A percentile compares a stretch with the other conserved stretches of the same genome.
Evolutionary conservation across 2,329 filamentous ascomycete species (phyloP).

Genomic region (Trichoderma harzianum): DNA sequence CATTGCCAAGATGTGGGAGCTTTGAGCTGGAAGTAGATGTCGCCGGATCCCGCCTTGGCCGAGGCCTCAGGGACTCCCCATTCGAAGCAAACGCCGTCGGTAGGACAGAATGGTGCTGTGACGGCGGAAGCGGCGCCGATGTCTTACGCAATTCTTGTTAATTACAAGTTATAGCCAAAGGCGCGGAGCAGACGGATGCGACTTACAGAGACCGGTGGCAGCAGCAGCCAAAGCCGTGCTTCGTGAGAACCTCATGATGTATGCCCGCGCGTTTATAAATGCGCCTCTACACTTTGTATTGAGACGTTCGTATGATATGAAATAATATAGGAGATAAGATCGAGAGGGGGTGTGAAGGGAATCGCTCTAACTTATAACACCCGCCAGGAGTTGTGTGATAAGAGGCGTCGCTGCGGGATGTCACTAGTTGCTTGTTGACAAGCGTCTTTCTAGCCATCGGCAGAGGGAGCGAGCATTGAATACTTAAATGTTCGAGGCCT

Average conservation of each 20-base stretch:
- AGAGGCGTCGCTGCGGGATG: background rate
- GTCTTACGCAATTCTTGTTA: constrained; percentile 21
- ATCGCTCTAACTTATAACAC: background rate
- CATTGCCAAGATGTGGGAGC: constrained; percentile 53
- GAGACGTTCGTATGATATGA: background rate
- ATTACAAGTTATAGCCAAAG: background rate
- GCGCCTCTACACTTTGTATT: background rate
- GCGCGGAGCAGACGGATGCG: background rate
- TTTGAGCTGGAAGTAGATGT: constrained; percentile 60
- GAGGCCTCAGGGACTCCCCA: constrained; percentile 53
- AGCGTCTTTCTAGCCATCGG: background rate
- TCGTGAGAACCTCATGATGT: constrained; percentile 17
- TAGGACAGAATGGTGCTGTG: constrained; percentile 41
- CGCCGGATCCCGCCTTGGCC: constrained; percentile 46
- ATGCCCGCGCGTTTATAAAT: background rate
- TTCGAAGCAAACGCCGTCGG: constrained; percentile 48
- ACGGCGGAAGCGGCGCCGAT: constrained; percentile 24
- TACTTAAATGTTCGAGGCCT: background rate
- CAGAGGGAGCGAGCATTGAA: background rate
- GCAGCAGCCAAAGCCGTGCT: constrained; percentile 16
- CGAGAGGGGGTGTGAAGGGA: background rate
- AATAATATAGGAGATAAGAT: background rate
- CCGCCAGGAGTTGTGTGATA: background rate
- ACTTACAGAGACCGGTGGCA: constrained; percentile 21
- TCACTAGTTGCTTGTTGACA: background rate